Base-by-base conservation (phyloP, 192 early-diverging fungal species). In the Paraglomus occultum region DNA sequence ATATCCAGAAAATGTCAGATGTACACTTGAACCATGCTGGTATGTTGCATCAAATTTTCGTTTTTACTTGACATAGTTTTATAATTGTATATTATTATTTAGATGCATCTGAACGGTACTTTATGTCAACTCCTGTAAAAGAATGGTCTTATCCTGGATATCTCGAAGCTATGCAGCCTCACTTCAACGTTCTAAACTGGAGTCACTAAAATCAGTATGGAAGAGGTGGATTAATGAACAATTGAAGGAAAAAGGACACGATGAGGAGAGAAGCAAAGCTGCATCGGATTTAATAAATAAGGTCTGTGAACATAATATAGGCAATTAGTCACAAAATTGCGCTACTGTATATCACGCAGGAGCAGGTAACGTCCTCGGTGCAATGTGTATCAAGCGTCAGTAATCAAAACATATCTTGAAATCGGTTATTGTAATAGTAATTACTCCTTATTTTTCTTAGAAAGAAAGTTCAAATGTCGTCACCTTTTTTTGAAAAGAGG, bases 291-390 rank as follows among this genome's bases (percentile, higher is more conserved):
- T 65, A 23, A n/a, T 65, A 23, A 65, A 38, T 22, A n/a, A 51
- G 63, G 18, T 65, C 62, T 31, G 46, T 64, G 17, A 44, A 18
- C 12, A n/a, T 48, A 2, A 31, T 31, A 31, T 31, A 31, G 3
- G 31, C 18, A 42, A 23, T 65, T 65, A n/a, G 14, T 65, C 49
- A 39, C 54, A 20, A 31, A 51, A 42, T 23, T 20, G 40, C 4
- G 46, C 63, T 51, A 65, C 23, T 51, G 48, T 65, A 50, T 65
- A 65, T 43, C 65, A 54, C 65, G 31, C 11, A 50, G 65, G 51
- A 67, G 65, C 65, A 67, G 65, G 65, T 67, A 9, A 31, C 63
- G 63, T 38, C 48, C 63, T 65, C 48, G 63, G 63, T 65, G 48
- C 22, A 65, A 67, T 67, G 51, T 65, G 17, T 65, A 51, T 46